phyloP scores from a whole-genome alignment of 192 early-diverging fungal genomes.

The Linderina pennispora region DNA sequence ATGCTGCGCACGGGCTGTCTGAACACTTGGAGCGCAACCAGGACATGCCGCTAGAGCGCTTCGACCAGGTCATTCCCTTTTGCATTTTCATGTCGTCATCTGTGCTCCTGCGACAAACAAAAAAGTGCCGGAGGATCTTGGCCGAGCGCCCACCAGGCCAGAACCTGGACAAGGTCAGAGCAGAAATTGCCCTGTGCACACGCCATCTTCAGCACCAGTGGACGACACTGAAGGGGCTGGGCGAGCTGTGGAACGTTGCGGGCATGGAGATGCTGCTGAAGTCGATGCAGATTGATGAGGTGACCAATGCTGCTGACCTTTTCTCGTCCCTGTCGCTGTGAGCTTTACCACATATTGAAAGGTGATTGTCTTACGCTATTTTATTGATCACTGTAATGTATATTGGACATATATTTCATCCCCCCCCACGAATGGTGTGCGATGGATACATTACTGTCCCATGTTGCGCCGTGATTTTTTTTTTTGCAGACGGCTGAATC shows the following conservation, averaged over 20 bases:
- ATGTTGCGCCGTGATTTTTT: too few species aligned
- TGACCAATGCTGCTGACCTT: slow-evolving; percentile 38
- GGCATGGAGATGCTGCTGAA: slow-evolving; percentile 32
- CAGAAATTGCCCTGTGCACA: slow-evolving; percentile 19
- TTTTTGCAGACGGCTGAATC: too few species aligned
- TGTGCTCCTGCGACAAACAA: slow-evolving; percentile 37
- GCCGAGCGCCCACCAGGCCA: slow-evolving; percentile 5
- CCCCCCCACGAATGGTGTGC: too few species aligned
- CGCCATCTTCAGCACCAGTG: slow-evolving; percentile 36
- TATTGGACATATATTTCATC: neutral
- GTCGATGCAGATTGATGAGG: slow-evolving; percentile 44
- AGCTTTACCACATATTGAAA: too few species aligned
- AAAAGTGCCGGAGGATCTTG: slow-evolving; percentile 26
- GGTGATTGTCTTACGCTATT: neutral
- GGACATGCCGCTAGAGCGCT: slow-evolving; percentile 42
- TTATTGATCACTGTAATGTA: neutral
- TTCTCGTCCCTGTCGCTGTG: slow-evolving; percentile 27
- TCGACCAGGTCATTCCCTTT: slow-evolving; percentile 47
- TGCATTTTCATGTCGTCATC: slow-evolving; percentile 47
- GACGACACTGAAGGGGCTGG: slow-evolving; percentile 24
- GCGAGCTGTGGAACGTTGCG: slow-evolving; percentile 34
- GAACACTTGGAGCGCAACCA: slow-evolving; percentile 38
- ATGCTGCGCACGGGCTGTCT: slow-evolving; percentile 25
- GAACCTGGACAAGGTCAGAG: too few species aligned
- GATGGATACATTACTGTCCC: too few species aligned